Base-by-base conservation (phyloP, 2,329 filamentous ascomycete genomes). In the Stachybotrys echinatus region DNA sequence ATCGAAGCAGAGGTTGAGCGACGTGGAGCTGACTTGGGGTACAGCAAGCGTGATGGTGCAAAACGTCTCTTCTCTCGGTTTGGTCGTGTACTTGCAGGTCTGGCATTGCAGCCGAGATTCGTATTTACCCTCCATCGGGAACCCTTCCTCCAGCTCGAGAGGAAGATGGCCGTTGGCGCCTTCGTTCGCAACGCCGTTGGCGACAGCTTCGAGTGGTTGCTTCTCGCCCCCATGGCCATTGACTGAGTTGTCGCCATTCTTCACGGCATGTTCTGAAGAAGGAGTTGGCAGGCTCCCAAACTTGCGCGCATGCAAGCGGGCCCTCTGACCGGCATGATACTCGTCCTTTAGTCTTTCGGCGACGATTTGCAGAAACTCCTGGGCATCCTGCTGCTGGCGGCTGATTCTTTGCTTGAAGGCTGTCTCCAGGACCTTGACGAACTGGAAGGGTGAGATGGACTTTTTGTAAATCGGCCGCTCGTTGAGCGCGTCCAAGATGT, bases 101-200 rank as follows among this genome's bases (percentile, higher is more conserved):
- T 90, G 80, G 65, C 94, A 99, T 68, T 96, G 88, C 50, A 96
- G 90, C 65, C 95, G 90, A n/a, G 92, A 96, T 65, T 96, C 91
- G 52, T 94, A 84, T 64, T 82, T 86, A 51, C 94, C 94, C 70
- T 97, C 92, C 62, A 99, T 85, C 0, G 94, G 92, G 60, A 97
- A 97, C 0, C 89, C 87, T 45, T 87, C 82, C 55, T 88, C 84
- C 6, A 76, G 70, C 21, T 77, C 75, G 27, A 63, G 53, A 6
- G 64, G 63, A 10, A 66, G 40, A 44, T 59, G 58, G 42, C 60
- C 61, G 14, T 55, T 58, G 42, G 50, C 47, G 6, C 19, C n/a
- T 44, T 44, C 18, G 48, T 23, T 47, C 14, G 47, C 5, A 23
- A 17, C 21, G 12, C 46, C 51, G 23, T 49, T 43, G 23, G 42